Evolutionary conservation across 306 rosid species (phyloP).

Genomic region (Phaseolus lunatus): DNA sequence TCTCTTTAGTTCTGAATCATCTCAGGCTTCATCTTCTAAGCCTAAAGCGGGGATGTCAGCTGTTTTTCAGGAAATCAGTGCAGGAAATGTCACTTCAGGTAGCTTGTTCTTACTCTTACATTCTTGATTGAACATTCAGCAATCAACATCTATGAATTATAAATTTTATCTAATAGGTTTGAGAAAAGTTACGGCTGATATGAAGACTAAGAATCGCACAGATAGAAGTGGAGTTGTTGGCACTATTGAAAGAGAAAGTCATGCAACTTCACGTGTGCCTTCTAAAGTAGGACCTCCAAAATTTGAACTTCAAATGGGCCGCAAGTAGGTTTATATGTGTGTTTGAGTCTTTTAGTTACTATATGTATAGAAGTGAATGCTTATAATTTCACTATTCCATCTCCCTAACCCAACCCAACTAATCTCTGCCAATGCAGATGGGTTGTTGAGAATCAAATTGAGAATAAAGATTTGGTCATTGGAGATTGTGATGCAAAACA

Average conservation of each 20-base stretch:
- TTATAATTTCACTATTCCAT: conserved; percentile 20
- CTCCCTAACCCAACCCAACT: conserved; percentile 26
- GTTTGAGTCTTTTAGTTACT: conserved; percentile 7
- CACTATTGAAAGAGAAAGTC: conserved; percentile 62
- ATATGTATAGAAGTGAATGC: conserved; percentile 36
- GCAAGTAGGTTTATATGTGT: conserved; percentile 70
- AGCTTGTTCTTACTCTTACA: conserved; percentile 36
- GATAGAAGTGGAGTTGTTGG: conserved; percentile 85
- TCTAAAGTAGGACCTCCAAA: conserved; percentile 88
- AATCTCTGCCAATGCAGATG: conserved; percentile 60
- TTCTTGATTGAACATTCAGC: conserved; percentile 32
- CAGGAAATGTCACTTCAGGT: conserved; percentile 83
- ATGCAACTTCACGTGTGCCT: conserved; percentile 56
- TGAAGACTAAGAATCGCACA: conserved; percentile 89
- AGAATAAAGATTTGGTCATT: conserved; percentile 80
- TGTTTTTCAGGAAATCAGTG: conserved; percentile 77
- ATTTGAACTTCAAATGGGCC: conserved; percentile 98
- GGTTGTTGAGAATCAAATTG: conserved; percentile 98
- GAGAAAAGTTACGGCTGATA: conserved; percentile 86
- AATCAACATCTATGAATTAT: conserved; percentile 37
- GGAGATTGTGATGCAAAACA: conserved; percentile 93
- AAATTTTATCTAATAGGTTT: conserved; percentile 61
- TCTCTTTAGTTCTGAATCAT: conserved; percentile 77
- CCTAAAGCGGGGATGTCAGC: conserved; percentile 92
- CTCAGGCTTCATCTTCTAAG: conserved; percentile 86